These are phyloP conservation scores for Pythium brachiatum DNA, from an alignment of 352 stramenopile species.

Conservation along the genomic window DNA sequence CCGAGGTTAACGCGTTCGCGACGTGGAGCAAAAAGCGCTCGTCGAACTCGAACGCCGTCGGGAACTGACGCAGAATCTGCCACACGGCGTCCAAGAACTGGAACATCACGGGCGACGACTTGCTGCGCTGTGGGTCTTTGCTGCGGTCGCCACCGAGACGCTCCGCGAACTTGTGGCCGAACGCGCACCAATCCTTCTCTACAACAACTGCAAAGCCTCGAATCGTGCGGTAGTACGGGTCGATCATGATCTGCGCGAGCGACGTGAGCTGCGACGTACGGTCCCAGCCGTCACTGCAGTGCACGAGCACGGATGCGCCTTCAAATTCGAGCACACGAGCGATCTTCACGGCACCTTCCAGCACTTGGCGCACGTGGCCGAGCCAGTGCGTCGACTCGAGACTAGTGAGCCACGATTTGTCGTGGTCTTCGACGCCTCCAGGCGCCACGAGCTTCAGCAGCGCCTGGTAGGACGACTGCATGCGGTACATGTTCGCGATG, in stretches of 20 bases:
- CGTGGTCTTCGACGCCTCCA: constrained; percentile 57
- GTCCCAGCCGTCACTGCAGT: constrained; percentile 89
- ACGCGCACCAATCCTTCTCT: constrained; percentile 87
- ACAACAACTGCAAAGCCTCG: constrained; percentile 74
- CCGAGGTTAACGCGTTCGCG: constrained; percentile 75
- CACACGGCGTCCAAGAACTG: constrained; percentile 86
- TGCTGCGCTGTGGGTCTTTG: constrained; percentile 70
- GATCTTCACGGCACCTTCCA: constrained; percentile 84
- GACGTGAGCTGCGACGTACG: constrained; percentile 76
- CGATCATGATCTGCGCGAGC: constrained; percentile 85
- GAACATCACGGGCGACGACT: constrained; percentile 83
- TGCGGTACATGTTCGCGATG: constrained; percentile 93
- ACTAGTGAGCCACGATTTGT: constrained; percentile 66
- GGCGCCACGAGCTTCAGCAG: constrained; percentile 73
- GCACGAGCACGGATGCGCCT: constrained; percentile 76
- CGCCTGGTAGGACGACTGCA: constrained; percentile 77
- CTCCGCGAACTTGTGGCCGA: constrained; percentile 84
- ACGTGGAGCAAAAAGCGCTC: constrained; percentile 79
- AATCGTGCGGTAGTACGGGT: constrained; percentile 87
- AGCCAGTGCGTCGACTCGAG: constrained; percentile 83
- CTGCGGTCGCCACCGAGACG: constrained; percentile 65
- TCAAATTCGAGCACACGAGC: constrained; percentile 82
- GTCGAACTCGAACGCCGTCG: constrained; percentile 84
- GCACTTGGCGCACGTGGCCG: constrained; percentile 76
- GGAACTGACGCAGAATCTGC: constrained; percentile 83